These are phyloP conservation scores for Boletus calvinii DNA, from an alignment of 1,284 basidiomycete genomes.

Conservation along the genomic window DNA sequence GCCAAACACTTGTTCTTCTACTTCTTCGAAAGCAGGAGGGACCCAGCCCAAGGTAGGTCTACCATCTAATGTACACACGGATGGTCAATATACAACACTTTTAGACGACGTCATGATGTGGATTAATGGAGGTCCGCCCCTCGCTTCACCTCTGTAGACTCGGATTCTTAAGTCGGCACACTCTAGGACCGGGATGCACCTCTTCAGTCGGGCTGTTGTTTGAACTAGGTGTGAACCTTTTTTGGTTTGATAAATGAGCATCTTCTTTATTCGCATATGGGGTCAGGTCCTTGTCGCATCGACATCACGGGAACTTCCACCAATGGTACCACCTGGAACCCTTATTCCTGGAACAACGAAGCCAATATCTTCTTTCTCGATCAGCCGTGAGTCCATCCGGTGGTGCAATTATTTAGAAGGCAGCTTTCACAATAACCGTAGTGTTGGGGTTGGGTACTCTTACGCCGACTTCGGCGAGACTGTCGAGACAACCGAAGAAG, in stretches of 20 bases:
- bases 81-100: neutral
- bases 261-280: neutral
- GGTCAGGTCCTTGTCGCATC: conserved; percentile 55
- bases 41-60: conserved; percentile 52
- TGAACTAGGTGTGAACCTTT: conserved; percentile 51
- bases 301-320: conserved; percentile 46
- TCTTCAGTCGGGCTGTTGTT: conserved; percentile 65
- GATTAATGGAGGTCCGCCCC: conserved; percentile 59
- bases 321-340: conserved; percentile 60
- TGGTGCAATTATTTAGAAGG: conserved; percentile 19
- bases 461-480: conserved; percentile 54
- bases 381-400: conserved; percentile 58
- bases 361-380: conserved; percentile 74
- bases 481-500: conserved; percentile 65
- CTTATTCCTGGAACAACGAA: conserved; percentile 66
- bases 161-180: neutral
- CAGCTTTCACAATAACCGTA: conserved; percentile 24
- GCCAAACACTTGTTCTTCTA: conserved; percentile 78
- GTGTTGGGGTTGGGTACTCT: conserved; percentile 49
- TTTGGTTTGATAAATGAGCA: neutral
- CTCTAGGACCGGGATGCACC: conserved; percentile 59
- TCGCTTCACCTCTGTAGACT: conserved; percentile 13
- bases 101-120: conserved; percentile 68
- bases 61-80: neutral
- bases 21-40: conserved; percentile 76